Percentiles rank a stretch among this genome's conserved stretches.
These are phyloP conservation scores for Fusarium transvaalense DNA, from an alignment of 2,329 filamentous ascomycete species.

Conservation along the genomic window DNA sequence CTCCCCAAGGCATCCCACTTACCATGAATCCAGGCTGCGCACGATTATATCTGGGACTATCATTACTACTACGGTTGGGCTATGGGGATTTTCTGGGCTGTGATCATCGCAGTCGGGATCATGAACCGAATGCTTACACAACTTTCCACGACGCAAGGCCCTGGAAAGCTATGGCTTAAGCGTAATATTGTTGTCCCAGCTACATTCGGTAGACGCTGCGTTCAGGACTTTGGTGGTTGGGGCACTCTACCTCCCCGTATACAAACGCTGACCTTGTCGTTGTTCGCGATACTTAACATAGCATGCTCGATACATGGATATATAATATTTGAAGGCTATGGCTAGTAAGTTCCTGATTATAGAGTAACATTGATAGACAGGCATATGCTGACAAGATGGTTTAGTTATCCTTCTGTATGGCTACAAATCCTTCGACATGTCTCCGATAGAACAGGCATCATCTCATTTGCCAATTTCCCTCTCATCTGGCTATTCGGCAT, in stretches of 20 bases:
- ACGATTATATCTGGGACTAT: slow-evolving; percentile 16
- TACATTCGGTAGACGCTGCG: slow-evolving; percentile 4
- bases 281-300: not conserved
- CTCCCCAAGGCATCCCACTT: accelerated
- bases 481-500: slow-evolving; percentile 75
- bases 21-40: not conserved
- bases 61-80: slow-evolving; percentile 19
- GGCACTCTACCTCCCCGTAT: slow-evolving; percentile 11
- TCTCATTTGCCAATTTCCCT: slow-evolving; percentile 73
- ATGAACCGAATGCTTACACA: accelerated
- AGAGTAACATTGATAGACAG: accelerated
- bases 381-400: not conserved
- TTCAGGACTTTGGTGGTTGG: slow-evolving; percentile 12
- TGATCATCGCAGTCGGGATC: not conserved
- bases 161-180: not conserved
- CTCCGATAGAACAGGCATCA: slow-evolving; percentile 72
- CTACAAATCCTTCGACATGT: slow-evolving; percentile 65
- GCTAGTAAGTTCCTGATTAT: not conserved
- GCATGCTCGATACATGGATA: slow-evolving; percentile 17
- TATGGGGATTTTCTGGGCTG: slow-evolving; percentile 10
- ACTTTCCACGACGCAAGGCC: accelerated
- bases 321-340: slow-evolving; percentile 20
- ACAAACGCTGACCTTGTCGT: not conserved
- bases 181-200: slow-evolving; percentile 6
- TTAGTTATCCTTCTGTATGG: slow-evolving; percentile 53